Evolutionary conservation across 2,329 filamentous ascomycete species (phyloP).

Genomic region (Botrytis byssoidea): DNA sequence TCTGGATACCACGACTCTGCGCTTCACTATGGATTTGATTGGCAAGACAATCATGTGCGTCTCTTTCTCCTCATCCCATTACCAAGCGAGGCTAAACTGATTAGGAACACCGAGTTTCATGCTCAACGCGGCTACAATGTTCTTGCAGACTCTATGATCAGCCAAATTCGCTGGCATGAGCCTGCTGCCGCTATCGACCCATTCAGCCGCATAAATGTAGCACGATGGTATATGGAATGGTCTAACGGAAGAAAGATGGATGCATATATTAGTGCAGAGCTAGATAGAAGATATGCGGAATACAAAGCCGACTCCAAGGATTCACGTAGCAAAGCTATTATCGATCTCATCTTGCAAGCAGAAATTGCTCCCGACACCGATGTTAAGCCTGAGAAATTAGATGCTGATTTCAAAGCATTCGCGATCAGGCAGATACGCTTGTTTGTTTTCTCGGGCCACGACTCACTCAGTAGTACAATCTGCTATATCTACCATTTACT

Average conservation of each 20-base stretch:
- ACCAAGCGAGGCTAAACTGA: neutral
- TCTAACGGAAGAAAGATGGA: slow-evolving; percentile 28
- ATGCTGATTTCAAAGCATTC: neutral
- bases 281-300: slow-evolving; percentile 28
- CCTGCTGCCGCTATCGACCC: slow-evolving; percentile 24
- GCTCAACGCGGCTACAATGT: slow-evolving; percentile 13
- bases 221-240: slow-evolving; percentile 25
- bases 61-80: neutral
- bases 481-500: slow-evolving; percentile 26
- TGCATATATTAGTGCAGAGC: slow-evolving; percentile 27
- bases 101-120: slow-evolving; percentile 4
- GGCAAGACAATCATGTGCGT: slow-evolving; percentile 22
- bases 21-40: slow-evolving; percentile 32
- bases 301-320: neutral
- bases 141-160: slow-evolving; percentile 26
- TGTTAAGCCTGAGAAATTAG: neutral
- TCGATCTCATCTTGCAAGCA: slow-evolving; percentile 13
- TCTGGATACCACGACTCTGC: slow-evolving; percentile 24
- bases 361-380: neutral
- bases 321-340: slow-evolving; percentile 16
- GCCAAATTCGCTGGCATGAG: slow-evolving; percentile 28
- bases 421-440: slow-evolving; percentile 5
- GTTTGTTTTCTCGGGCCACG: slow-evolving; percentile 34
- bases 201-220: neutral
- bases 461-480: slow-evolving; percentile 27